Base-by-base conservation (phyloP, 2,329 filamentous ascomycete genomes). In the Verruconis gallopava region DNA sequence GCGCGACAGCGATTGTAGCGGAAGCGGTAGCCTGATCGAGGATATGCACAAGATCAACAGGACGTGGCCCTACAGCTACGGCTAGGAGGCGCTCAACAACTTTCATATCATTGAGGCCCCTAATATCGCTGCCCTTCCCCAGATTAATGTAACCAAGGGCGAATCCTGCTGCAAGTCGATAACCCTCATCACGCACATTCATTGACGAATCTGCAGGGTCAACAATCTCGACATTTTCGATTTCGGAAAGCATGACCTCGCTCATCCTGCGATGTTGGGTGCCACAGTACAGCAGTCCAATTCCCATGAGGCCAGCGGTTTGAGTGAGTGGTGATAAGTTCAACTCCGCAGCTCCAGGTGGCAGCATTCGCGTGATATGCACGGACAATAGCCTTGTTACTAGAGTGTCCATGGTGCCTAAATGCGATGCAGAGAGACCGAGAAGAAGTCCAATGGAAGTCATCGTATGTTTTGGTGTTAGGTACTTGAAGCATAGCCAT, bases 401-500 rank as follows among this genome's bases (percentile, higher is more conserved):
- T 20, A 95, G 71, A 2, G 85, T 91, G 58, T 98, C 91, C 89
- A 96, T 96, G 2, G 88, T 96, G 1, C 93, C 91, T 50, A 95
- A 71, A 56, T 94, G 93, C 1, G 91, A 96, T 19, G 85, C 91
- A 5, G 91, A 88, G 14, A 98, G 69, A 1, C 91, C 91, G 1
- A 98, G 69, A 3, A 98, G 70, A n/a, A 98, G 68, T 6, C 91
- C 91, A 42, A 98, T 89, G 1, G 91, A 96, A 18, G 91, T 96
- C 91, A 98, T 98, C 19, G 88, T 93, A 60, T 98, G 93, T 55
- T 98, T 98, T 1, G 91, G 89, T 0, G 91, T 98, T n/a, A 98
- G 68, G 51, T 98, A 98, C 56, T 95, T 96, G 72, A 96, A 98
- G 5, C 88, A 89, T 34, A 98, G 81, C 89, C 91, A 98, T 65